Conservation (phyloP, 352 stramenopile genomes). For the Phytophthora parvispora region DNA sequence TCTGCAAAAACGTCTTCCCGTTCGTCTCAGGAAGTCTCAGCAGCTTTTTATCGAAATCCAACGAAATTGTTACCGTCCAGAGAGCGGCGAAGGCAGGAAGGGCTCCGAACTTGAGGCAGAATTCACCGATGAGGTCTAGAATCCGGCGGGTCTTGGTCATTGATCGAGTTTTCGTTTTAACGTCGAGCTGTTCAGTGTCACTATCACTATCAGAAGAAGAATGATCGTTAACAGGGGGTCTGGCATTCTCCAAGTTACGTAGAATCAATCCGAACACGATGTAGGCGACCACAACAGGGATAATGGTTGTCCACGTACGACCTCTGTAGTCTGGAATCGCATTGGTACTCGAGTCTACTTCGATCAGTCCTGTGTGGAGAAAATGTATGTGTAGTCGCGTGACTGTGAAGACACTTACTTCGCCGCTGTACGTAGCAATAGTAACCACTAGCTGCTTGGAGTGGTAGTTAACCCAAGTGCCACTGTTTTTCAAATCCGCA, state of each 20-base stretch:
- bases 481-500: slow-evolving; percentile 10
- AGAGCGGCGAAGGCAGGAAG: neutral
- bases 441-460: slow-evolving; percentile 37
- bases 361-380: slow-evolving; percentile 31
- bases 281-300: slow-evolving; percentile 4
- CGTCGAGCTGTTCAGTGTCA: neutral
- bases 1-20: neutral
- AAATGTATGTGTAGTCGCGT: slow-evolving; percentile 33
- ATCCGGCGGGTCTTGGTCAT: neutral
- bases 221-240: neutral
- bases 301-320: neutral
- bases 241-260: slow-evolving; percentile 3
- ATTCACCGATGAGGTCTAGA: neutral
- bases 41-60: slow-evolving; percentile 1
- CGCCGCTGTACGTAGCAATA: slow-evolving; percentile 48
- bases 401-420: slow-evolving; percentile 37
- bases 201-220: neutral
- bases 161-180: neutral
- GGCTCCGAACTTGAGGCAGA: slow-evolving; percentile 2
- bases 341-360: slow-evolving; percentile 15
- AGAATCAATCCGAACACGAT: slow-evolving; percentile 3
- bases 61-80: neutral
- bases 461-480: slow-evolving; percentile 36
- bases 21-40: neutral
- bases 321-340: slow-evolving; percentile 6